A percentile compares a stretch with the other conserved stretches of the same genome.
These are phyloP conservation scores for Pseudonitzschia multiseries DNA, from an alignment of 108 stramenopile genomes.

Conservation along the genomic window DNA sequence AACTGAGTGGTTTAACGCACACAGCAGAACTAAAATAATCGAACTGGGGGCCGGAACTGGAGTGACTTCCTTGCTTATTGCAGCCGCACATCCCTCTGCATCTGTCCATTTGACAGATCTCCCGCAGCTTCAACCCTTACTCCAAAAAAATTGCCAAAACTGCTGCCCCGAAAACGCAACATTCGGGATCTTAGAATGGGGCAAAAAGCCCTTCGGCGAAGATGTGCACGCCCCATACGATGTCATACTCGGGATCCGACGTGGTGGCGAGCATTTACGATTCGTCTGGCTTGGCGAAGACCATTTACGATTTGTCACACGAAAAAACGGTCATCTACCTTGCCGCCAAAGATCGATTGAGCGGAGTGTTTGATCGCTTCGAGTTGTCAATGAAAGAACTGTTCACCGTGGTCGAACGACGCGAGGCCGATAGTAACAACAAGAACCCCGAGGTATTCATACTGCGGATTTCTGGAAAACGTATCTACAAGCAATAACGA, in stretches of 20 bases:
- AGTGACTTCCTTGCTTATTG: slow-evolving; percentile 65
- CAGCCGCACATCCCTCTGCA: slow-evolving; percentile 36
- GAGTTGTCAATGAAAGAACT: slow-evolving; percentile 48
- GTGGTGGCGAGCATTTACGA: slow-evolving; percentile 80
- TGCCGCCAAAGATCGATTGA: slow-evolving; percentile 57
- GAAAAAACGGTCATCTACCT: slow-evolving; percentile 59
- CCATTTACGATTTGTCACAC: slow-evolving; percentile 56
- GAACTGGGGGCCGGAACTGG: slow-evolving; percentile 89
- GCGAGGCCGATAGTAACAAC: slow-evolving; percentile 43
- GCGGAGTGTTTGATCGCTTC: slow-evolving; percentile 54
- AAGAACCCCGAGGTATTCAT: slow-evolving; percentile 70
- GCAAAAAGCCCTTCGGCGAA: slow-evolving; percentile 27
- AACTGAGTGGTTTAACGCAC: slow-evolving; percentile 26
- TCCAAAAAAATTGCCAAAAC: slow-evolving; percentile 46
- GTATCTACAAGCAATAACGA: not conserved
- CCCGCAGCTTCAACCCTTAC: slow-evolving; percentile 55
- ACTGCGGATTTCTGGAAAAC: slow-evolving; percentile 29
- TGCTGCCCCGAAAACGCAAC: slow-evolving; percentile 44
- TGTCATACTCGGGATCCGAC: slow-evolving; percentile 77
- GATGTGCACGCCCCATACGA: slow-evolving; percentile 47
- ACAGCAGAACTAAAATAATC: slow-evolving; percentile 30
- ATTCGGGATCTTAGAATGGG: slow-evolving; percentile 62
- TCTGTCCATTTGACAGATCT: slow-evolving; percentile 72
- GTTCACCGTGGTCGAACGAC: slow-evolving; percentile 46
- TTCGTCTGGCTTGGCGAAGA: slow-evolving; percentile 61